These are phyloP conservation scores for Alternaria brassicae DNA, from an alignment of 2,329 filamentous ascomycete species.

Conservation along the genomic window DNA sequence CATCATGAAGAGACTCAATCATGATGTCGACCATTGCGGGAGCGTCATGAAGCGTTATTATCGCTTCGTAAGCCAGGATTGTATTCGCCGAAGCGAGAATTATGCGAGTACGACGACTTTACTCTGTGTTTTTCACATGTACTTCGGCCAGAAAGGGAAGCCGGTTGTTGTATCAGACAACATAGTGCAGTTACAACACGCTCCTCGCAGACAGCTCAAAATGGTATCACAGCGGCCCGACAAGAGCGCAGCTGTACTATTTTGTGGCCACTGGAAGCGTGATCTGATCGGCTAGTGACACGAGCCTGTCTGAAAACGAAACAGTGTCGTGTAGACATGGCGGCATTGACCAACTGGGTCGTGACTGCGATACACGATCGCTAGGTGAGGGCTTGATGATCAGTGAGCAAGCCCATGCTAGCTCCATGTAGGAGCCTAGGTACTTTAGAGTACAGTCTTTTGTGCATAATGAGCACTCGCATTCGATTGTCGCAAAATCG, in stretches of 20 bases:
- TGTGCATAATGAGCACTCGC: background rate
- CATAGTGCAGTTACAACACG: background rate
- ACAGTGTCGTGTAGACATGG: background rate
- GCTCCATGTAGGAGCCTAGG: background rate
- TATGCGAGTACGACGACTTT: background rate
- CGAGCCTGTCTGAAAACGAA: constrained; percentile 1
- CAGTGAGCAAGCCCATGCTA: background rate
- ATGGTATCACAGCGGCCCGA: background rate
- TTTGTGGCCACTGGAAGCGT: background rate
- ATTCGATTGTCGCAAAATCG: background rate
- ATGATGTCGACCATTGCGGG: background rate
- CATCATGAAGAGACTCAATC: background rate
- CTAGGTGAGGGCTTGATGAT: background rate
- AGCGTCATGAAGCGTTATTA: background rate
- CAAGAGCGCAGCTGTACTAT: background rate
- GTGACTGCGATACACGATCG: background rate
- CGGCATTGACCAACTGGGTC: background rate
- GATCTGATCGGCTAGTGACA: background rate
- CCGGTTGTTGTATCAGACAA: no score
- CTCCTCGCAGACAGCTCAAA: background rate
- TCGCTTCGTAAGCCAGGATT: background rate
- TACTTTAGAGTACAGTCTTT: background rate
- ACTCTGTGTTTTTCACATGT: background rate
- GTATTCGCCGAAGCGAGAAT: background rate
- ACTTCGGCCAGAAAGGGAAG: background rate